Evolutionary conservation across 441 rosid species (phyloP).

Genomic region (Biscutella laevigata): DNA sequence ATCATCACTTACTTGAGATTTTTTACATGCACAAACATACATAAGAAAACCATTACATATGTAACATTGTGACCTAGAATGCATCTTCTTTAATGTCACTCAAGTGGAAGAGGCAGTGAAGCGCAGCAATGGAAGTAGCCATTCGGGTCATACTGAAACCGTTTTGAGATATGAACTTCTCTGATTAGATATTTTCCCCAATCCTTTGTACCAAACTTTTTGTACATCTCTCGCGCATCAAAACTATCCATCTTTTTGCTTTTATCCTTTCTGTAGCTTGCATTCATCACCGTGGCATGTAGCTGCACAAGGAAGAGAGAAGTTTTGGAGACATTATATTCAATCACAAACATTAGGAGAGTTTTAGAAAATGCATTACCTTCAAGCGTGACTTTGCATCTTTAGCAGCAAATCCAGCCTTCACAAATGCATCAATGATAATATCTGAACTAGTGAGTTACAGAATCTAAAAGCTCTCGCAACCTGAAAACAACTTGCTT

Average conservation of each 20-base stretch:
- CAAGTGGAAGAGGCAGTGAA: constrained; percentile 56
- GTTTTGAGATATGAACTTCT: constrained; percentile 90
- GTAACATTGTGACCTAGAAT: no score
- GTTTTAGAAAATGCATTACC: constrained; percentile 39
- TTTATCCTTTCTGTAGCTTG: constrained; percentile 34
- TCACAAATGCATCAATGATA: constrained; percentile 55
- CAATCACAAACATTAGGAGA: no score
- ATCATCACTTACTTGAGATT: no score
- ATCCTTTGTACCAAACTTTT: constrained; percentile 47
- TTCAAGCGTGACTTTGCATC: constrained; percentile 53
- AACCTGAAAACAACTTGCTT: no score
- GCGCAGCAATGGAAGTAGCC: constrained; percentile 76
- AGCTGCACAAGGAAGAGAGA: constrained; percentile 41
- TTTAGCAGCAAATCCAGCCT: constrained; percentile 75
- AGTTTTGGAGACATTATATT: no score
- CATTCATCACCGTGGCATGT: constrained; percentile 84
- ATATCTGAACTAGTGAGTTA: constrained; percentile 44
- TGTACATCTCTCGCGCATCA: constrained; percentile 58
- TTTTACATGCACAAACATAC: no score
- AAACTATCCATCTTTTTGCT: constrained; percentile 32
- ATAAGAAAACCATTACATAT: no score
- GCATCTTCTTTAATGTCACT: constrained; percentile 3
- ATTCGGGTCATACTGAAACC: constrained; percentile 42
- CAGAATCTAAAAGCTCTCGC: constrained; percentile 28
- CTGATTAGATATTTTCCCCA: constrained; percentile 77